Evolutionary conservation across 2,329 filamentous ascomycete genomes (phyloP).

Genomic region (Scleromitrula shiraiana): DNA sequence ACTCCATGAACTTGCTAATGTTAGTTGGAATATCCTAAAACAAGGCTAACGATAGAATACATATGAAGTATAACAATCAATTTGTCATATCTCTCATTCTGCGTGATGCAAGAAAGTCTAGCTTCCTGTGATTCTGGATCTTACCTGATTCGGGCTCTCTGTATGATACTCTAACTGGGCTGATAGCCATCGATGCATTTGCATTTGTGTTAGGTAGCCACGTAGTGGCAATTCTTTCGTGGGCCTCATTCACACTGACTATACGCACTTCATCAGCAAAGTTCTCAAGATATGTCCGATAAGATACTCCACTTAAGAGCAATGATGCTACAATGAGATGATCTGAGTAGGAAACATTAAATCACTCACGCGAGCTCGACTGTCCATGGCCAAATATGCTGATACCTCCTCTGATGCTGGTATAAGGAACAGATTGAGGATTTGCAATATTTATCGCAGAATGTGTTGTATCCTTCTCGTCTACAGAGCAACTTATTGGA

Average conservation of each 20-base stretch:
- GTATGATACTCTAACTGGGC: neutral
- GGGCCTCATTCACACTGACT: constrained; percentile 3
- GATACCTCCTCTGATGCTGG: neutral
- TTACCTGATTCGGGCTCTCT: no score
- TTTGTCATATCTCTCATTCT: no score
- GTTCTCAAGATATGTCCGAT: neutral
- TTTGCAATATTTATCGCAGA: neutral
- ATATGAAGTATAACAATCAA: no score
- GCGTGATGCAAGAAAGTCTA: no score
- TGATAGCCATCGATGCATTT: neutral
- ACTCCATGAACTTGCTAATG: neutral
- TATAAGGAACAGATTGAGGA: neutral
- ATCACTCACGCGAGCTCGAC: neutral
- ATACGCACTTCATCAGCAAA: neutral
- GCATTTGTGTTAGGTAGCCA: neutral
- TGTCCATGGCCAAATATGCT: neutral
- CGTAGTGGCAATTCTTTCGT: neutral
- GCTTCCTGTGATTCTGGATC: no score
- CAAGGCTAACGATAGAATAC: no score
- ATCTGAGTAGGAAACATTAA: no score
- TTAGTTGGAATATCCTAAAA: no score
- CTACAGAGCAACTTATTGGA: neutral
- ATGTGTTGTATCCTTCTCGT: neutral
- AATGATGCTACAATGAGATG: no score
- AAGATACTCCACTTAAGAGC: neutral